Percentiles rank a stretch among this genome's conserved stretches.
These are phyloP conservation scores for Suillus ampliporus DNA, from an alignment of 768 basidiomycete genomes.

Conservation along the genomic window DNA sequence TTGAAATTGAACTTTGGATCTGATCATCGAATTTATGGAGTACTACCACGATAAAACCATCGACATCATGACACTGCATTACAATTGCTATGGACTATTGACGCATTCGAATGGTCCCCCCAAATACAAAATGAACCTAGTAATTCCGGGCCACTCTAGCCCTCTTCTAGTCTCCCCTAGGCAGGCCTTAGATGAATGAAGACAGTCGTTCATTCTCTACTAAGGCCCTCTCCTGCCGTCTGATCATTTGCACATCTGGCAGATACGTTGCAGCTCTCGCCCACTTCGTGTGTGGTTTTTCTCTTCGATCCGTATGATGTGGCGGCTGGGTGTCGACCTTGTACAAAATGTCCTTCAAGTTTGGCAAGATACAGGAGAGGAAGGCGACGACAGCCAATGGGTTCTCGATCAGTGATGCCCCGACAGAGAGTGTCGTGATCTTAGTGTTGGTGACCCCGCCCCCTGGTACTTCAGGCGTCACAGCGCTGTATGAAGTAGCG, in stretches of 20 bases:
- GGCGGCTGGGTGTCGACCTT: neutral
- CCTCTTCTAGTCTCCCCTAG: no score
- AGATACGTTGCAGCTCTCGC: neutral
- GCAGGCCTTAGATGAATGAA: no score
- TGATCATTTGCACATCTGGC: neutral
- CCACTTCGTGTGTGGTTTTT: neutral
- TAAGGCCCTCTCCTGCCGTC: neutral
- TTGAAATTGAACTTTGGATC: neutral
- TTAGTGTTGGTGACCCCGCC: constrained; percentile 5
- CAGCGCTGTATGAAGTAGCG: neutral
- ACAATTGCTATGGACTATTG: neutral
- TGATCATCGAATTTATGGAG: neutral
- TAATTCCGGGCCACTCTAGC: neutral
- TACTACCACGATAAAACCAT: neutral
- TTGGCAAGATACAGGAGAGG: neutral
- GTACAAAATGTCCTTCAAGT: neutral
- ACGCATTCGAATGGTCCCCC: neutral
- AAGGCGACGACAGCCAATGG: neutral
- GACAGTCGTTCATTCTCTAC: no score
- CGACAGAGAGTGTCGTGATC: constrained; percentile 1
- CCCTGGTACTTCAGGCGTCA: constrained; percentile 4
- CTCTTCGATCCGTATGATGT: neutral
- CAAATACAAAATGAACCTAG: neutral
- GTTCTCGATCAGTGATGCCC: neutral
- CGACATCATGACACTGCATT: neutral